Evolutionary conservation across 441 rosid genomes (phyloP), one percentile per base, ranked within the genome.

Genomic region (Flueggea neowawraea): DNA sequence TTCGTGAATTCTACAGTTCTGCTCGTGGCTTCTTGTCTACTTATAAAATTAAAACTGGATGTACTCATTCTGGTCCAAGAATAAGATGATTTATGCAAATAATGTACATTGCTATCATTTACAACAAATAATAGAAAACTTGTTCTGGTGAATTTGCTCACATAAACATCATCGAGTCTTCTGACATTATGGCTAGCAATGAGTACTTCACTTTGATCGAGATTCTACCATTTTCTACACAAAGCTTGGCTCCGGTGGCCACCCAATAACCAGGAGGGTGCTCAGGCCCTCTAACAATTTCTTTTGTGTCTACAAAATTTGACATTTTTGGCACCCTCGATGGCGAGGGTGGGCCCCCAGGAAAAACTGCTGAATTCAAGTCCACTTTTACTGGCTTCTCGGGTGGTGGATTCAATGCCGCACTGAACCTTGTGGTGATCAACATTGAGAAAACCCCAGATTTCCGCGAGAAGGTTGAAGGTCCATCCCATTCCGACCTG

Each of bases 231-330:
- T 81, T 88, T 52, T 84, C 96, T 43, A 87, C 71, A 52, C 84
- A 81, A 22, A 94, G 92, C 82, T 84, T 89, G 51, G 99, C 96
- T 60, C 99, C 99, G 5, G 96, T 89, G 53, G 91, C 83, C 65
- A 91, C 96, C 99, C 97, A 94, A 74, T 91, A 94, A 53, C 97
- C 99, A 10, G 97, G 99, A 3, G 71, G 66, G 58, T 84, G 83
- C 73, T 95, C 96, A 0, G 97, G 97, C 47, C 99, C 97, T 71
- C 99, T 80, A 60, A 86, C 77, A 84, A 78, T 89, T 75, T 89
- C 97, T 73, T 86, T 91, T 11, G 87, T 89, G 60, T 95, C 90
- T n/a, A 95, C 97, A 39, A 91, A 89, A 75, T 64, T 86, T 4
- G 81, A 71, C 80, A 91, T 73, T 69, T 82, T 91, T 2, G 96